Conservation (phyloP, 2,329 filamentous ascomycete genomes). For the Cryphonectria japonica region DNA sequence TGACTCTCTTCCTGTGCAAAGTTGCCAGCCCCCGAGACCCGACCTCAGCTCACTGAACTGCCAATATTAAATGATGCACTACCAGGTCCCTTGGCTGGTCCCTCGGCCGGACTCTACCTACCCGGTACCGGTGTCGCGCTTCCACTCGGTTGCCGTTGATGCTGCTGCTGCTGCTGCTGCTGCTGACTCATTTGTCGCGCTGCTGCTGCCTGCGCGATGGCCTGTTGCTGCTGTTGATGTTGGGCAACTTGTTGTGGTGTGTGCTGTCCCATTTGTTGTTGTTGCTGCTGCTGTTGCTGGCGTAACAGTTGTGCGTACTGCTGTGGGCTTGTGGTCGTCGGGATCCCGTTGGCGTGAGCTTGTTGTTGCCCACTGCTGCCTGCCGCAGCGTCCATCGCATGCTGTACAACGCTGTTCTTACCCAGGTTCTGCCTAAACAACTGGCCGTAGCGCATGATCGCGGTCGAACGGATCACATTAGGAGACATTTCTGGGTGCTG, state of each 20-base stretch:
- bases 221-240: constrained; percentile 19
- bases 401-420: constrained; percentile 46
- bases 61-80: neutral
- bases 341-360: constrained; percentile 53
- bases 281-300: constrained; percentile 58
- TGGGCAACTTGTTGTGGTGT: constrained; percentile 5
- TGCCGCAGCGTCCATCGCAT: constrained; percentile 60
- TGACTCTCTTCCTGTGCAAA: neutral
- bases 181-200: constrained; percentile 35
- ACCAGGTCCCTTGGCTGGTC: neutral
- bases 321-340: constrained; percentile 56
- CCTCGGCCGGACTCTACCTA: constrained; percentile 8
- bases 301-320: constrained; percentile 63
- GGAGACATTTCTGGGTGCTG: constrained; percentile 56
- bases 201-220: constrained; percentile 37
- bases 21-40: neutral
- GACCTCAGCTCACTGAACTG: neutral
- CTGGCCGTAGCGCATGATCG: constrained; percentile 50
- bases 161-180: constrained; percentile 39
- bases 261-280: constrained; percentile 36
- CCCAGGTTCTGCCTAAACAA: constrained; percentile 45
- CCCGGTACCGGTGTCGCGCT: constrained; percentile 27
- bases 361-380: constrained; percentile 53
- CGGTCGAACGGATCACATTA: constrained; percentile 55
- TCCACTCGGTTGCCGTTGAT: constrained; percentile 28